Base-by-base conservation (phyloP, 495 filamentous ascomycete species). In the Elasticomyces elasticus region DNA sequence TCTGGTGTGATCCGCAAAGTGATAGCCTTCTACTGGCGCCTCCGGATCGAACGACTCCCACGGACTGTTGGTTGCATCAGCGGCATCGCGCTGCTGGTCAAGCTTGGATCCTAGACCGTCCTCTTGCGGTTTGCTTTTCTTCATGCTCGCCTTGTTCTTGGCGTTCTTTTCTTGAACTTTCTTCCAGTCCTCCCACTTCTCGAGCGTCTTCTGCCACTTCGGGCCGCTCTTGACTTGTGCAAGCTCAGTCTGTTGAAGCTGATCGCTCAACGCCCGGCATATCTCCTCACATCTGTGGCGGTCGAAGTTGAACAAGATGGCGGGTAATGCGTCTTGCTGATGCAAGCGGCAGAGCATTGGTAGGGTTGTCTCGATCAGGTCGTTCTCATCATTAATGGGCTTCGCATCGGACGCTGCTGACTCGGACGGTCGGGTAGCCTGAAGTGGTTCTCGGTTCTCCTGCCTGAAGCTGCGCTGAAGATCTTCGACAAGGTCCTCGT, bases 231-330 rank as follows among this genome's bases (percentile, higher is more conserved):
- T 64, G 59, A 84, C 81, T 73, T 77, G 88, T 4, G 45, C 40
- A 0, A 58, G 43, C 61, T 90, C 86, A 0, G 76, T 71, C 2
- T 66, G 52, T 25, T 69, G 55, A 10, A 89, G 65, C 41, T 81
- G 65, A 3, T 61, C 33, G 2, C 81, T 43, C 0, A 89, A 35
- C 4, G 64, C 42, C 4, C 54, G 31, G 41, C 73, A 74, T 13
- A 86, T 73, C 1, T 59, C 57, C 65, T 89, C 84, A 54, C 86
- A 90, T 19, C 66, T 62, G 0, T 52, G 56, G 31, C 86, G 76
- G 53, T 88, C 83, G 62, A 83, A 89, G 52, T 86, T 87, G 72
- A 91, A 89, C 5, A 89, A 56, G 15, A 91, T 76, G 0, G 83
- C 85, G 0, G 86, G 86, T 5, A 91, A 72, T 1, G 82, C 84